Evolutionary conservation across 108 stramenopile species (phyloP).

Genomic region (Cyclotella kingstonii): DNA sequence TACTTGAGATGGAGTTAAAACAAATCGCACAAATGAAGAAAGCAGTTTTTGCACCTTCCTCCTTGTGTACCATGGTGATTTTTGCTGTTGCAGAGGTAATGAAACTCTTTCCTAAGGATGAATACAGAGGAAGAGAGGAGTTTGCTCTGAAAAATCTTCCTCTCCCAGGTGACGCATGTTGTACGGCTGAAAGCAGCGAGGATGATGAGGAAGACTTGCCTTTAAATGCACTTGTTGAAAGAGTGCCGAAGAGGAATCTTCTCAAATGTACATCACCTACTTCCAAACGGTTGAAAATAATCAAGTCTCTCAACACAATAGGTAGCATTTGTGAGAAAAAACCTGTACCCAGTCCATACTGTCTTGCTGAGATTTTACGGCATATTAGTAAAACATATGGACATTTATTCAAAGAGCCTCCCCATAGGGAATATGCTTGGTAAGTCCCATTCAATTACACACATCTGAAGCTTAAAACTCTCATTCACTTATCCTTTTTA

Average conservation of each 20-base stretch:
- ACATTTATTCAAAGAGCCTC: conserved; percentile 70
- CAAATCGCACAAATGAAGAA: conserved; percentile 52
- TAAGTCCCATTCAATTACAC: conserved; percentile 11
- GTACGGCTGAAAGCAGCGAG: conserved; percentile 48
- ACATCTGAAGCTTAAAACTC: too few species aligned
- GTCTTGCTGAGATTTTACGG: conserved; percentile 54
- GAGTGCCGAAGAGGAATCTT: conserved; percentile 15
- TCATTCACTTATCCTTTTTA: too few species aligned
- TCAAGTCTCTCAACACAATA: too few species aligned
- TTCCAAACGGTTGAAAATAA: conserved; percentile 28
- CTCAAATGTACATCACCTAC: neutral
- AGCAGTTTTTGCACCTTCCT: conserved; percentile 67
- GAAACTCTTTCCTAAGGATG: conserved; percentile 22
- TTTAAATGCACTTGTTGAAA: conserved; percentile 26
- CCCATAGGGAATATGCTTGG: conserved; percentile 78
- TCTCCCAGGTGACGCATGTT: conserved; percentile 10
- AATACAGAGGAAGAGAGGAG: neutral
- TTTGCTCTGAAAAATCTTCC: neutral
- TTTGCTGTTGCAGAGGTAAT: conserved; percentile 64
- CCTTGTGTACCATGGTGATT: conserved; percentile 61
- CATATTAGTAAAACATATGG: conserved; percentile 74
- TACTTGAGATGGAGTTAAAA: conserved; percentile 72
- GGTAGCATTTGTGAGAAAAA: too few species aligned
- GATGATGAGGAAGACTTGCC: conserved; percentile 61
- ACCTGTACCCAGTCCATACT: conserved; percentile 35